Evolutionary conservation across 1,284 basidiomycete genomes (phyloP).

Genomic region (Serendipita sp.): DNA sequence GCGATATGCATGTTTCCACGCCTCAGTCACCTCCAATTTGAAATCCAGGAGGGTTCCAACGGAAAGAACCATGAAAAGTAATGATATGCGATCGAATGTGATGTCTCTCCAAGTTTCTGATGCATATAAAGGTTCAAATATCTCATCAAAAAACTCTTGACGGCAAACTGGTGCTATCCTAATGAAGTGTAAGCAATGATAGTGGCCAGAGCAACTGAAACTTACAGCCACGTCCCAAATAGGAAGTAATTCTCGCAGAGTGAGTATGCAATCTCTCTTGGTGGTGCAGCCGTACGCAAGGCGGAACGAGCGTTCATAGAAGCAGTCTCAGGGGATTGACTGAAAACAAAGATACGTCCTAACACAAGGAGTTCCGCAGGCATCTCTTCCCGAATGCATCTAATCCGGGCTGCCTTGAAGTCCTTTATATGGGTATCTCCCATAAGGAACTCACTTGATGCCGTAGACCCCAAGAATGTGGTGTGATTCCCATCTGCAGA

Average conservation of each 20-base stretch:
- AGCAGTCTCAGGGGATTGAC: neutral
- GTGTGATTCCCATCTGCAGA: neutral
- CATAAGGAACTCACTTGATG: neutral
- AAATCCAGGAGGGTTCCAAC: neutral
- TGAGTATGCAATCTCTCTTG: neutral
- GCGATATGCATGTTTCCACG: neutral
- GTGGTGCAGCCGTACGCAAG: neutral
- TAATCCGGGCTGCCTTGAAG: neutral
- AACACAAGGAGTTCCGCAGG: neutral
- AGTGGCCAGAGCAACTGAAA: neutral
- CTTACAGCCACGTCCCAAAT: conserved; percentile 1
- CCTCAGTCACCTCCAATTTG: neutral
- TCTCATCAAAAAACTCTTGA: conserved; percentile 1
- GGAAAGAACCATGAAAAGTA: neutral
- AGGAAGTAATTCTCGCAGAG: conserved; percentile 5
- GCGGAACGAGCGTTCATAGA: neutral
- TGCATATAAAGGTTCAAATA: neutral
- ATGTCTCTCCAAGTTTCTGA: neutral
- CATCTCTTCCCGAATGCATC: neutral
- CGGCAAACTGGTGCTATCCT: neutral
- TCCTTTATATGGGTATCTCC: neutral
- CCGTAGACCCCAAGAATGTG: neutral
- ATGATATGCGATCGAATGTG: neutral
- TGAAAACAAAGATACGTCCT: neutral
- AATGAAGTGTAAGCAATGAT: neutral